A percentile compares a stretch with the other conserved stretches of the same genome.
phyloP scores from a whole-genome alignment of 768 basidiomycete genomes.

The Lactarius pseudohatsudake region DNA sequence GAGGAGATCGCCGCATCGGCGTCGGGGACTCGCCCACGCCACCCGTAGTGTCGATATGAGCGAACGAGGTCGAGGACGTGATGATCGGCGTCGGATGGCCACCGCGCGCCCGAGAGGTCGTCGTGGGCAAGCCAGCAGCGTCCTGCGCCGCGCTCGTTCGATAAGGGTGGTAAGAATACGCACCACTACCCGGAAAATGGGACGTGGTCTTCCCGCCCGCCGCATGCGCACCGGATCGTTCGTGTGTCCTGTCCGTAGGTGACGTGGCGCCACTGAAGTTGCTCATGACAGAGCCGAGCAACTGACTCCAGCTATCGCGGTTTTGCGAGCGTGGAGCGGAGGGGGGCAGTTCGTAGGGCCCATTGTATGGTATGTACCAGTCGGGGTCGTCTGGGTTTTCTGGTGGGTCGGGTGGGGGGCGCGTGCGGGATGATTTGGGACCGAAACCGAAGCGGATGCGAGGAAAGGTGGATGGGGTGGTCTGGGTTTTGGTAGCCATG shows the following conservation, averaged over 20 bases:
- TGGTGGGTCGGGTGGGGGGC: conserved; percentile 30
- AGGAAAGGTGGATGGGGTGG: conserved; percentile 37
- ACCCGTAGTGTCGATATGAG: conserved; percentile 49
- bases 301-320: conserved; percentile 37
- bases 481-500: conserved; percentile 40
- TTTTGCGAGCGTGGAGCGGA: conserved; percentile 26
- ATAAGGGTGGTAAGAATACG: conserved; percentile 22
- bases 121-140: background rate
- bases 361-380: conserved; percentile 67
- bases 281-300: conserved; percentile 34
- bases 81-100: conserved; percentile 27
- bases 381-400: conserved; percentile 41
- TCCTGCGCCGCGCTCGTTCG: conserved; percentile 10
- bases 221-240: conserved; percentile 7
- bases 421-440: conserved; percentile 23
- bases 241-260: conserved; percentile 12
- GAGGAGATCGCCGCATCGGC: conserved; percentile 36
- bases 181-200: conserved; percentile 29
- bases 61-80: conserved; percentile 42
- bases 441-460: conserved; percentile 42
- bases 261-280: conserved; percentile 18
- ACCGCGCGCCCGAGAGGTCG: background rate
- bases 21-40: conserved; percentile 68
- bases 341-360: conserved; percentile 48
- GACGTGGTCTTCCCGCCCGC: conserved; percentile 30